phyloP scores from a whole-genome alignment of 2,329 filamentous ascomycete species.

The Zymoseptoria brevis region DNA sequence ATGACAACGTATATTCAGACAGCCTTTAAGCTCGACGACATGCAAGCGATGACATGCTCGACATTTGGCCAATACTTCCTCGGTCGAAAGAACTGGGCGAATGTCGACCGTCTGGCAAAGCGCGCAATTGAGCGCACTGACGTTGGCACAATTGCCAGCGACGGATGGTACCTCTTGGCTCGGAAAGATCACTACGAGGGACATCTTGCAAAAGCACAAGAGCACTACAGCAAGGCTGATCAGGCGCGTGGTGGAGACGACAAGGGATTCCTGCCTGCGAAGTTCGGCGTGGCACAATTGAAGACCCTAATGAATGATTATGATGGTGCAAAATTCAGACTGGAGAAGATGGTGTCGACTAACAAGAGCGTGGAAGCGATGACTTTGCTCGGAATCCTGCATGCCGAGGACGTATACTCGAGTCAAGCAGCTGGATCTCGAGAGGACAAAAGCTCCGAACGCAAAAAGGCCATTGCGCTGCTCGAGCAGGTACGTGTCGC shows the following conservation, averaged over 20 bases:
- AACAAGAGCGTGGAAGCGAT: slow-evolving; percentile 77
- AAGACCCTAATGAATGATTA: slow-evolving; percentile 76
- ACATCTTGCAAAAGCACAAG: slow-evolving; percentile 64
- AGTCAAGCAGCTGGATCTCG: slow-evolving; percentile 63
- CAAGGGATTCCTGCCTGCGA: slow-evolving; percentile 82
- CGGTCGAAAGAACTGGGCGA: slow-evolving; percentile 67
- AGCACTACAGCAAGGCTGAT: slow-evolving; percentile 85
- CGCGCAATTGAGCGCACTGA: slow-evolving; percentile 95
- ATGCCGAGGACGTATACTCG: slow-evolving; percentile 88
- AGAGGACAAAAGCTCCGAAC: slow-evolving; percentile 79
- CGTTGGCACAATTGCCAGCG: slow-evolving; percentile 91
- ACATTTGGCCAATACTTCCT: slow-evolving; percentile 89
- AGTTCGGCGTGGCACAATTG: slow-evolving; percentile 87
- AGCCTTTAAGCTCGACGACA: slow-evolving; percentile 87
- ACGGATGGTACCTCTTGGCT: slow-evolving; percentile 93
- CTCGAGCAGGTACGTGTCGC: slow-evolving; percentile 76
- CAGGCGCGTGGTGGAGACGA: slow-evolving; percentile 88
- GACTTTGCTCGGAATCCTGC: slow-evolving; percentile 81
- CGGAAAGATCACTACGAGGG: slow-evolving; percentile 82
- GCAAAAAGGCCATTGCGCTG: slow-evolving; percentile 76
- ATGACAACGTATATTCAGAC: slow-evolving; percentile 93
- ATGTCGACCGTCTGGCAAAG: slow-evolving; percentile 78
- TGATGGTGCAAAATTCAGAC: slow-evolving; percentile 81
- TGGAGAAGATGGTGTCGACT: slow-evolving; percentile 74
- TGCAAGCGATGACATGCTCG: slow-evolving; percentile 79